Evolutionary conservation across 768 basidiomycete species (phyloP).

Genomic region (Tulasnella sp.): DNA sequence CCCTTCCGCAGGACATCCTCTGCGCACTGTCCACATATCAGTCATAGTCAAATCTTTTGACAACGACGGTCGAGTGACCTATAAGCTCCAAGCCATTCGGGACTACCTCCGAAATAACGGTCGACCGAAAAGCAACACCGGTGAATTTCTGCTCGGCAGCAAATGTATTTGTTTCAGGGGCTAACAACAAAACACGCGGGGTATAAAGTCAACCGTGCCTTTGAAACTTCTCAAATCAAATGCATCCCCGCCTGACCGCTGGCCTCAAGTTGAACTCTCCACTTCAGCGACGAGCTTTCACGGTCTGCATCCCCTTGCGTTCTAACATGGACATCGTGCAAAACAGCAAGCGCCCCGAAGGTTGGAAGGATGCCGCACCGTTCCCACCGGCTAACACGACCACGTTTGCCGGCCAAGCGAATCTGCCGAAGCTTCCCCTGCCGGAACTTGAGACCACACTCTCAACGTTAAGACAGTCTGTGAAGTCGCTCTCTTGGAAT

Average conservation of each 20-base stretch:
- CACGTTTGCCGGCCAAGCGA: constrained; percentile 54
- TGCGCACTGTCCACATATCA: neutral
- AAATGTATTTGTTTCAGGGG: too few relatives aligned
- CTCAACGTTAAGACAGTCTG: constrained; percentile 50
- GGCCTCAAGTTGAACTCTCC: neutral
- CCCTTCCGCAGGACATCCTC: neutral
- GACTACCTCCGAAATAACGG: too few relatives aligned
- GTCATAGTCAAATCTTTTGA: neutral
- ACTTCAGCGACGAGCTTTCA: neutral
- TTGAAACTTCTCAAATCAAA: neutral
- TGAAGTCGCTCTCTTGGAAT: constrained; percentile 62
- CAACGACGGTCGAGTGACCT: neutral
- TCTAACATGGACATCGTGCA: neutral
- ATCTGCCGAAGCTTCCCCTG: constrained; percentile 65
- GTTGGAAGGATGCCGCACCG: constrained; percentile 69
- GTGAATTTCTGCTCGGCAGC: too few relatives aligned
- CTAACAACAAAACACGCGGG: neutral
- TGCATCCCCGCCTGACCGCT: neutral
- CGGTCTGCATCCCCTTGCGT: neutral
- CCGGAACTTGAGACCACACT: constrained; percentile 57
- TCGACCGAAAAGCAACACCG: too few relatives aligned
- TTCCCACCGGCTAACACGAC: constrained; percentile 37
- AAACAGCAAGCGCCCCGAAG: constrained; percentile 14
- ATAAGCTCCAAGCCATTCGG: neutral
- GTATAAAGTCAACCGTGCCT: neutral